Conservation (phyloP, 768 basidiomycete species). For the Gautieria morchelliformis region DNA sequence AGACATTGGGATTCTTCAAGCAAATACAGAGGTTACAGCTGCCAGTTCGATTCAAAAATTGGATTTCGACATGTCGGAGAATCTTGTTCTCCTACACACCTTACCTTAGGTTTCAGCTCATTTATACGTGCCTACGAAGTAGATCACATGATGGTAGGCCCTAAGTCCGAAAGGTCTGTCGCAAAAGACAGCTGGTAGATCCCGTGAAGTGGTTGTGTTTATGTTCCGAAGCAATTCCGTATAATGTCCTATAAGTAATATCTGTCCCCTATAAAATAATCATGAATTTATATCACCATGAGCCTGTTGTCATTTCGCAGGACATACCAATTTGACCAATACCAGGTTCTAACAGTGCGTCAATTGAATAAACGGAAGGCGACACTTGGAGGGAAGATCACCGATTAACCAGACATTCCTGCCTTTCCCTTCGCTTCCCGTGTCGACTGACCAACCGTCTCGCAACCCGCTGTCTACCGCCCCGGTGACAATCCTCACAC, state of each 20-base stretch:
- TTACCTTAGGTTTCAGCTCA: background rate
- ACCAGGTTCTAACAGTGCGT: conserved; percentile 45
- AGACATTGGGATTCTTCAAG: background rate
- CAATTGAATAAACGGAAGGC: background rate
- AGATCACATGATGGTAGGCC: background rate
- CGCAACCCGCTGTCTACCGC: conserved; percentile 71
- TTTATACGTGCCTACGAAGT: background rate
- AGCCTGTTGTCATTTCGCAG: background rate
- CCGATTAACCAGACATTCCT: conserved; percentile 68
- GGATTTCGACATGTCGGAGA: too few relatives aligned
- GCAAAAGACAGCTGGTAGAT: too few relatives aligned
- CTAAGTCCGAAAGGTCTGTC: background rate
- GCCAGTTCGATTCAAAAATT: too few relatives aligned
- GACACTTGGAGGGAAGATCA: background rate
- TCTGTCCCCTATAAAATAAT: conserved; percentile 24
- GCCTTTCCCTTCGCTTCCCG: conserved; percentile 40
- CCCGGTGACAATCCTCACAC: conserved; percentile 75
- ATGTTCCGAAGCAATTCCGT: background rate
- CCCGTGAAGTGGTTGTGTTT: too few relatives aligned
- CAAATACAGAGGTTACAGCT: background rate
- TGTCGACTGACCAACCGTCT: conserved; percentile 62
- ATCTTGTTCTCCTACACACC: background rate
- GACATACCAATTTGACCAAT: conserved; percentile 78
- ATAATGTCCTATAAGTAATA: conserved; percentile 25
- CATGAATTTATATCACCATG: background rate